Conservation (phyloP, 1,284 basidiomycete genomes). For the Heterobasidion occidentale region DNA sequence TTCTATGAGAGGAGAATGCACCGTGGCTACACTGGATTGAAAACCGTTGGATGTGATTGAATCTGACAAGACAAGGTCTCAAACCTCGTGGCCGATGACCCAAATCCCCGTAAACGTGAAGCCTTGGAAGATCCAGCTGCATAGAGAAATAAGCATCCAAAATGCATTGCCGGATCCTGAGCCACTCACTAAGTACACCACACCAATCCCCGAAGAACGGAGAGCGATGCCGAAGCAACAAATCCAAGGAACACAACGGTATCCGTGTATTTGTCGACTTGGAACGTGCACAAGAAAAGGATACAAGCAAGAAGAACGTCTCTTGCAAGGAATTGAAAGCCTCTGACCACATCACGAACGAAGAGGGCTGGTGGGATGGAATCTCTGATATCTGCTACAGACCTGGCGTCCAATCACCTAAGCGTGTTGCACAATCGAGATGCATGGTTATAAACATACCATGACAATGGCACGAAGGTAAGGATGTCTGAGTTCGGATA, state of each 20-base stretch:
- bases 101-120: constrained; percentile 52
- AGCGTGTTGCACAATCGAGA: not conserved
- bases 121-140: constrained; percentile 16
- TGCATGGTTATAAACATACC: not conserved
- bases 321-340: not conserved
- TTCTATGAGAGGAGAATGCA: constrained; percentile 18
- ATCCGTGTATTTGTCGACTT: not conserved
- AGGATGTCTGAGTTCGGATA: not conserved
- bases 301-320: not conserved
- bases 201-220: not conserved
- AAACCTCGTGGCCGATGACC: constrained; percentile 56
- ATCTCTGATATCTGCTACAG: not conserved
- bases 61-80: not conserved
- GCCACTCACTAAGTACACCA: not conserved
- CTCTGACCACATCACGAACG: not conserved
- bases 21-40: constrained; percentile 19
- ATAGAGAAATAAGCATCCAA: not conserved
- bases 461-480: not conserved
- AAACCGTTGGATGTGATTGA: not conserved
- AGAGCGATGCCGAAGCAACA: not conserved
- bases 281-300: not conserved
- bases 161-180: no score
- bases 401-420: not conserved
- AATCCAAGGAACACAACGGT: not conserved
- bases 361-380: not conserved